Evolutionary conservation across 2,329 filamentous ascomycete species (phyloP).

Genomic region (Calonectria ilicicola): DNA sequence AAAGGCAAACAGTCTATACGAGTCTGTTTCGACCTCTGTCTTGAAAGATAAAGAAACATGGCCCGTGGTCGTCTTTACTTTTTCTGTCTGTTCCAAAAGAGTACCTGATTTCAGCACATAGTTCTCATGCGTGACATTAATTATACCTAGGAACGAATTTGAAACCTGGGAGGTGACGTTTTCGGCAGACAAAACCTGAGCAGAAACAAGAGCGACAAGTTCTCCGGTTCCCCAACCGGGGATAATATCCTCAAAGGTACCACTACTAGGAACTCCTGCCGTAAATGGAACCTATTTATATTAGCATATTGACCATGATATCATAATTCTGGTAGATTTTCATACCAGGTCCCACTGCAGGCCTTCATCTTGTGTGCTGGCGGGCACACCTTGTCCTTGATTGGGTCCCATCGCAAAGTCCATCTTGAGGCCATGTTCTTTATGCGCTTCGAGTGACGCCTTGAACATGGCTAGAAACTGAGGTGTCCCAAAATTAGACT

Average conservation of each 20-base stretch:
- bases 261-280: not conserved
- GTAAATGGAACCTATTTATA: not conserved
- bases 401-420: slow-evolving; percentile 23
- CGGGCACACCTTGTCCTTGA: slow-evolving; percentile 22
- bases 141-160: no score
- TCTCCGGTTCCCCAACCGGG: slow-evolving; percentile 11
- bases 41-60: not conserved
- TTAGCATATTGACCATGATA: not conserved
- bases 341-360: slow-evolving; percentile 22
- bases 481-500: slow-evolving; percentile 4
- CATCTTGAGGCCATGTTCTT: not conserved
- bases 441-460: not conserved
- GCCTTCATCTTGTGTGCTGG: not conserved
- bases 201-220: slow-evolving; percentile 7
- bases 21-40: not conserved
- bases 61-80: not conserved
- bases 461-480: not conserved
- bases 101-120: not conserved
- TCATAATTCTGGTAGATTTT: not conserved
- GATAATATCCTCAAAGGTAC: not conserved
- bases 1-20: slow-evolving; percentile 11
- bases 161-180: not conserved
- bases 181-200: not conserved
- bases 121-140: slow-evolving; percentile 11
- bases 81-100: not conserved